Base-by-base conservation (phyloP, 345 rosid genomes). In the Citrus inodora region DNA sequence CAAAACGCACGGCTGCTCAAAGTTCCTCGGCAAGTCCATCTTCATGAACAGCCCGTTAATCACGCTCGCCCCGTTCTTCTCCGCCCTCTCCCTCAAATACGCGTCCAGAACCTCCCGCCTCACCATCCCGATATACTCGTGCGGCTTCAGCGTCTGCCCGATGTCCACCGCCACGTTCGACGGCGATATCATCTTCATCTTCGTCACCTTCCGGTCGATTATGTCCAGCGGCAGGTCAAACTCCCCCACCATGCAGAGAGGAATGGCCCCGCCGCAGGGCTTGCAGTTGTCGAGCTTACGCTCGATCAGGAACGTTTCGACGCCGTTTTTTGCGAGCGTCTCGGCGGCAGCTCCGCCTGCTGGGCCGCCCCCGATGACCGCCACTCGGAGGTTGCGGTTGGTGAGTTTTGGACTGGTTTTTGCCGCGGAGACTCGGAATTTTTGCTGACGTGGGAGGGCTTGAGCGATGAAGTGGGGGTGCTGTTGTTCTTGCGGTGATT, bases 61-160 rank as follows among this genome's bases (percentile, higher is more conserved):
- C 1, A 95, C 94, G 1, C 67, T 85, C 13, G 99, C 95, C 11
- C 99, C 98, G 51, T 83, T 92, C 80, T 88, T 65, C 71, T 85
- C 83, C 2, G 98, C 98, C 70, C 98, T 71, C 75, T 92, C 94
- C 66, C 99, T 86, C 87, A 95, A 35, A 71, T 89, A 92, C 62
- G 86, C 79, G 35, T 95, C 99, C 30, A 95, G 79, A 10, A 93
- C 92, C 77, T 95, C 99, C 19, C 99, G 70, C 82, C 98, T 88
- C 88, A 93, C 96, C 98, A 93, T 95, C 62, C 98, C 97, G 5
- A 95, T 95, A n/a, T 95, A 95, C 91, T 95, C 96, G 62, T 95
- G 98, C 7, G 97, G 92, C 88, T 95, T 95, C 68, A 95, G 83
- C n/a, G 97, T 95, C 74, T 79, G 88, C 6, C 98, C 98, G n/a